Base-by-base conservation (phyloP, 768 basidiomycete species). In the Rhodotorula paludigena region DNA sequence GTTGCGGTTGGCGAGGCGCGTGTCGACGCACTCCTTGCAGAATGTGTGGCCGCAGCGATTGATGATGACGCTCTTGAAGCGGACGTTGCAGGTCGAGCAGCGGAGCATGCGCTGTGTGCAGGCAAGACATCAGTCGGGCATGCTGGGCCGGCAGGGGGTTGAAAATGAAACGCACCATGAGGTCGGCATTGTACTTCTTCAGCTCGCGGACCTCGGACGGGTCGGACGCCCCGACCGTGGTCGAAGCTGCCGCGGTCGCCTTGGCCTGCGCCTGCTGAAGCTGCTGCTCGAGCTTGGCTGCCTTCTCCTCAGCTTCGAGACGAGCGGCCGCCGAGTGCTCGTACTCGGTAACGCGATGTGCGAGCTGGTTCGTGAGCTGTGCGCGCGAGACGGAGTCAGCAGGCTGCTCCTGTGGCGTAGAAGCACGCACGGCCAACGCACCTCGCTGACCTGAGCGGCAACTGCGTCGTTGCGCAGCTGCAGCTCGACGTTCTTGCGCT, bases 1-100 rank as follows among this genome's bases (percentile, higher is more conserved):
- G 77, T 96, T 92, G 65, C 93, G 85, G 23, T 89, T 92, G 35
- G 87, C 80, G 73, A 97, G 83, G 48, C 94, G 87, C n/a, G 86
- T 82, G 69, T 96, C 92, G 41, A 97, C 83, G 76, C 96, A 61
- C 36, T 80, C 73, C 36, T 76, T 77, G 75, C 80, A 80, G 61
- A 76, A 74, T 5, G 58, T 47, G 60, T 74, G 69, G 15, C 63
- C 68, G 51, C 69, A 75, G 18, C 64, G 60, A 14, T 60, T 70
- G 55, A 72, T 69, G 28, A 57, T 60, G 47, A 44, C 44, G 21
- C 47, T 10, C 51, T 62, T 58, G 53, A 68, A 66, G 23, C 65
- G 57, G 64, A 66, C 82, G 60, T 85, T 84, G 80, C 94, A 98
- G 10, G 89, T 92, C 20, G 89, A 89, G 77, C 94, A 98, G 76